phyloP scores from a whole-genome alignment of 441 rosid species.

The Gossypium schwendimanii region DNA sequence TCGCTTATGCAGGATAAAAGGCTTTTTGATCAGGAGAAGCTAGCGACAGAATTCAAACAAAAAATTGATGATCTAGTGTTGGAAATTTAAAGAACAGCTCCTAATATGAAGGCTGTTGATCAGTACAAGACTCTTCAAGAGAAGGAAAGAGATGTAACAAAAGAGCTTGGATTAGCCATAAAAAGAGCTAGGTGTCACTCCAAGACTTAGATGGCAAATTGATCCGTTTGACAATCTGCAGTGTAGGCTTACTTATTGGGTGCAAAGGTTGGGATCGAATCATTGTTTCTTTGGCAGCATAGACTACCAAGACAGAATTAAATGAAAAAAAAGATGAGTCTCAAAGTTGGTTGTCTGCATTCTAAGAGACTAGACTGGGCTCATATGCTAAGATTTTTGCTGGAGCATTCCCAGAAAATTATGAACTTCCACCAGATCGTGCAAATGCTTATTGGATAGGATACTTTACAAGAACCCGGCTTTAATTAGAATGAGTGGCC shows the following conservation, averaged over 20 bases:
- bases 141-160: slow-evolving; percentile 69
- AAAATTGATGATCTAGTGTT: slow-evolving; percentile 62
- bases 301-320: slow-evolving; percentile 89
- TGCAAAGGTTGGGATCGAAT: slow-evolving; percentile 92
- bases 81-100: slow-evolving; percentile 89
- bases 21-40: slow-evolving; percentile 68
- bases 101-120: slow-evolving; percentile 89
- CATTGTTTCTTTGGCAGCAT: slow-evolving; percentile 84
- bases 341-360: slow-evolving; percentile 91
- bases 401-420: slow-evolving; percentile 87
- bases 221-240: slow-evolving; percentile 99
- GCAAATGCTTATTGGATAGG: slow-evolving; percentile 97
- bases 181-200: slow-evolving; percentile 82
- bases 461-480: slow-evolving; percentile 93
- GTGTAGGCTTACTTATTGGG: slow-evolving; percentile 96
- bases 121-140: slow-evolving; percentile 83
- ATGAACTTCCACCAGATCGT: slow-evolving; percentile 95
- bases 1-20: slow-evolving; percentile 69
- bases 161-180: slow-evolving; percentile 81
- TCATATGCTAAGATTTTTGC: slow-evolving; percentile 93
- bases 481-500: slow-evolving; percentile 88
- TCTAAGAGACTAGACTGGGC: slow-evolving; percentile 89
- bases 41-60: slow-evolving; percentile 68
- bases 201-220: slow-evolving; percentile 99
- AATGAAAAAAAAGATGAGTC: slow-evolving; percentile 82